Base-by-base conservation (phyloP, 495 filamentous ascomycete species). In the Penicillium paradoxum region DNA sequence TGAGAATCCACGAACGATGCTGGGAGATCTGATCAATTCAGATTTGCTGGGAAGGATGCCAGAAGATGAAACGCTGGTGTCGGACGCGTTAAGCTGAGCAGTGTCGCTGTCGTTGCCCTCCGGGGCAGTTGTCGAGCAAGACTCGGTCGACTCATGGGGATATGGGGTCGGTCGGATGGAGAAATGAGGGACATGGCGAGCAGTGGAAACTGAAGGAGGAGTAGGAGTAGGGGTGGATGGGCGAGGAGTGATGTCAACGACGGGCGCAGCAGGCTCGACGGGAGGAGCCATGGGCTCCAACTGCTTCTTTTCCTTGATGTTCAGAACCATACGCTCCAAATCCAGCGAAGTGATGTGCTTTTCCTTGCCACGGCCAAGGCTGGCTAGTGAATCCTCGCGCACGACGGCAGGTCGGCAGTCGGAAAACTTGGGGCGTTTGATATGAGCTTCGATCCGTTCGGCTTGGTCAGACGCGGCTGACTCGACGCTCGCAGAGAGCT, bases 401-500 rank as follows among this genome's bases (percentile, higher is more conserved):
- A 72, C 72, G 1, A 75, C 70, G 21, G 72, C 71, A 36, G 70
- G 74, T 54, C 68, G 66, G 55, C 66, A 66, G 52, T 75, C 71
- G 10, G 43, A 76, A 71, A 60, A 66, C 56, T 64, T 69, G 9
- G 76, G 75, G 6, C 75, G 77, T 22, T 83, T 78, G 40, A 83
- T 75, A 25, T 81, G 79, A 42, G 82, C 76, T 56, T 90, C 86
- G 48, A 86, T 78, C n/a, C 79, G 79, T 62, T 90, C 85, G 29
- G 77, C 77, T 59, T 91, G 85, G 45, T 83, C 81, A 45, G 89
- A 91, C 27, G 78, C 79, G 39, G 85, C 77, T 10, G 91, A 96
- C 61, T 95, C 91, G 49, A 96, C 84, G 66, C 90, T 96, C 32
- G 84, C 83, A n/a, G 95, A 97, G 30, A 98, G 83, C 63, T 85